Evolutionary conservation across 1,284 basidiomycete genomes (phyloP).

Genomic region (Microbotryum silenes-acaulis): DNA sequence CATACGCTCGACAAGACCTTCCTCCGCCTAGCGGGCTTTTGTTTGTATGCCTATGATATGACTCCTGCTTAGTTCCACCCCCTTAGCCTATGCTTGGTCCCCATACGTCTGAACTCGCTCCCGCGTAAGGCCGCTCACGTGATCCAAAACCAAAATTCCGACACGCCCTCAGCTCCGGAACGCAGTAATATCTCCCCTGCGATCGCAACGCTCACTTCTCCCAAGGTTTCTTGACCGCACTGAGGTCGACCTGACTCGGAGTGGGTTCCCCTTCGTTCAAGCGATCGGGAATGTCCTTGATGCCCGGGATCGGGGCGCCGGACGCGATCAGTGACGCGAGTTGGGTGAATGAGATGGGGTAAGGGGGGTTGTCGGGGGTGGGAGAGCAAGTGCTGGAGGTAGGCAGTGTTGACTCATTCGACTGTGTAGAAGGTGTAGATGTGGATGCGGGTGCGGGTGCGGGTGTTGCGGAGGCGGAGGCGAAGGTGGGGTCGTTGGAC

Average conservation of each 20-base stretch:
- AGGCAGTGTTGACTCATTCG: not conserved
- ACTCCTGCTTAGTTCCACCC: too few species aligned
- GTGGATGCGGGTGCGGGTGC: not conserved
- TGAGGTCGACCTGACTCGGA: slow-evolving; percentile 6
- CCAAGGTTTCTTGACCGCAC: slow-evolving; percentile 31
- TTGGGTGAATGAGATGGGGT: slow-evolving; percentile 33
- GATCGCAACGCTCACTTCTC: slow-evolving; percentile 9
- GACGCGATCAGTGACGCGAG: slow-evolving; percentile 33
- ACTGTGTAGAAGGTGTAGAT: not conserved
- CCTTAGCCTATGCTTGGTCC: not conserved
- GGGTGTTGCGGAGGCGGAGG: not conserved
- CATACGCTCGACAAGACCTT: too few species aligned
- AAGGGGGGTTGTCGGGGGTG: slow-evolving; percentile 17
- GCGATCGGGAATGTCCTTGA: slow-evolving; percentile 32
- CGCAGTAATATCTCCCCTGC: too few species aligned
- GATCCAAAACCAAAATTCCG: too few species aligned
- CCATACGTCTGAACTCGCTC: too few species aligned
- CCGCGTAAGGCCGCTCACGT: too few species aligned
- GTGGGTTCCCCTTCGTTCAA: slow-evolving; percentile 24
- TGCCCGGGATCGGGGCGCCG: slow-evolving; percentile 32
- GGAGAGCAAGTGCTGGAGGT: not conserved
- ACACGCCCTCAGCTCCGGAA: too few species aligned
- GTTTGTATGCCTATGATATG: too few species aligned
- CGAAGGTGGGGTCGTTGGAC: not conserved
- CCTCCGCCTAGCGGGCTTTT: too few species aligned